Base-by-base conservation (phyloP, 1,139 yeast species). In the Sugiyamaella novakii region DNA sequence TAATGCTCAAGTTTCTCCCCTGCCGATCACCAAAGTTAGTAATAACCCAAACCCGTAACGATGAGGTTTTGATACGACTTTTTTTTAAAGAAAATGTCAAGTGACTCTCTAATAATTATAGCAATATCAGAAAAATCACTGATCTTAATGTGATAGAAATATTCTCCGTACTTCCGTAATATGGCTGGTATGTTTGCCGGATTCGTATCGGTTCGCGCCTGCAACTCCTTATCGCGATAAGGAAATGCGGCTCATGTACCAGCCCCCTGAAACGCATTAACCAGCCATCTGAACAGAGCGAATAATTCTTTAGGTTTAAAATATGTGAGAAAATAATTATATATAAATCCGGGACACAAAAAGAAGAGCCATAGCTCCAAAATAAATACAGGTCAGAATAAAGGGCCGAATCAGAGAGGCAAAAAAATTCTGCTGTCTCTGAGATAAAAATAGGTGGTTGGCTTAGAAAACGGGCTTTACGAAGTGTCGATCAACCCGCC, bases 171-270 rank as follows among this genome's bases (percentile, higher is more conserved):
- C 30, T 28, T 11, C 12, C 5, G n/a, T 28, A 7, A 29, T 29
- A 29, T 29, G 33, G 33, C 33, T 29, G 33, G 19, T n/a, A 18
- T n/a, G n/a, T n/a, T n/a, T n/a, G n/a, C n/a, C n/a, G n/a, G n/a
- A n/a, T n/a, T n/a, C n/a, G n/a, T n/a, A n/a, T n/a, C n/a, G n/a
- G n/a, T n/a, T n/a, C n/a, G n/a, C n/a, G n/a, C n/a, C n/a, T n/a
- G n/a, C n/a, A n/a, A n/a, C n/a, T n/a, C n/a, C 43, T 29, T 39
- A 39, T 39, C 43, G 25, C 30, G 43, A 29, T 39, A 39, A 39
- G 29, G n/a, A 39, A 10, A 33, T 12, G 21, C 33, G 33, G 25
- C 42, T 27, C 15, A 10, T 18, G 25, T 8, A 17, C 43, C 35
- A 21, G 28, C 43, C 43, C 35, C 35, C 35, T 22, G 25, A 39